Evolutionary conservation across 1,284 basidiomycete genomes (phyloP), one percentile per base, ranked within the genome.

Genomic region (Vanrija sp.): DNA sequence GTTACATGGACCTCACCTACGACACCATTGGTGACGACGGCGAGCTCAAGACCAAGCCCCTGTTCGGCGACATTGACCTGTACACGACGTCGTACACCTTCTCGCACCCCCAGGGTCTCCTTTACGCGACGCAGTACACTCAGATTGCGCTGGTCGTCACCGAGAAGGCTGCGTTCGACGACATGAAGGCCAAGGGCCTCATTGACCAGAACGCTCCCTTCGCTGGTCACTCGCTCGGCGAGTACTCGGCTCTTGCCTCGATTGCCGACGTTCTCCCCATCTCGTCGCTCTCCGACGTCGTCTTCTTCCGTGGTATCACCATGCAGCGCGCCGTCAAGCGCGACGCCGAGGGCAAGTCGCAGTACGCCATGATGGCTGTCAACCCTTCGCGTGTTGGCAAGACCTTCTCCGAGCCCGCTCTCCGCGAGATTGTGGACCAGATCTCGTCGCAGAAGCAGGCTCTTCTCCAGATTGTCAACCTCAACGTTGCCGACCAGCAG

Each of bases 1-100:
- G 96, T 42, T 98, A 98, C 81, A 98, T 98, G 92, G 91, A 94
- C 67, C 96, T 98, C 88, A 88, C 89, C 10, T 98, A 97, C 80
- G 94, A 97, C 72, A 87, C 92, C 1, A 88, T 91, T 81, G 94
- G 96, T 79, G 92, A 91, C 78, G 89, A 92, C 68, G 94, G 95
- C 61, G 87, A 89, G 69, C 85, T 96, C 76, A 92, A 92, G 80
- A 96, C 91, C 0, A 85, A 95, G 23, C 93, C 94, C 49, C 84
- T 97, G 53, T 97, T 97, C 75, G 84, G 88, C 51, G 93, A 97
- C 73, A 94, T 95, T 73, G 85, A 94, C 71, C 82, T 86, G 47
- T 89, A 93, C 65, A 94, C 91, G 0, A 89, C 90, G 51, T 88
- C 89, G 68, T 98, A 98, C 79, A 98, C 94, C 23, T 98, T 98